Base-by-base conservation (phyloP, 2,329 filamentous ascomycete genomes). In the Pseudogymnoascus sp. region DNA sequence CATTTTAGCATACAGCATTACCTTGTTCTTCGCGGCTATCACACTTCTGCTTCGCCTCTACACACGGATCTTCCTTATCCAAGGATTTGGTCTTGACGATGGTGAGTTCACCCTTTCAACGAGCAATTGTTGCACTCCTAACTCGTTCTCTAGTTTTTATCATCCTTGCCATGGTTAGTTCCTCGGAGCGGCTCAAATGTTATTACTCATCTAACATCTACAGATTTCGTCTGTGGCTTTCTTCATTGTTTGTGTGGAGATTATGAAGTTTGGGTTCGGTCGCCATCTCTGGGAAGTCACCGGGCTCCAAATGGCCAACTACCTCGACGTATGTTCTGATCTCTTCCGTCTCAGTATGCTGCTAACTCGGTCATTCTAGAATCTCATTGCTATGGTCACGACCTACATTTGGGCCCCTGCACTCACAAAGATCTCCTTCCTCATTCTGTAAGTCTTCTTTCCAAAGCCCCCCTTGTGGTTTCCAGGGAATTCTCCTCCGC, bases 391-490 rank as follows among this genome's bases (percentile, higher is more conserved):
- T 34, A 56, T 56, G 49, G 49, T 56, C 49, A 56, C 49, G 34
- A 56, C 49, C 28, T 56, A 56, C 49, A 56, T 56, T 11, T 56
- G 49, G 49, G 49, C 14, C n/a, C 49, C 49, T 8, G 49, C 49
- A 56, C 49, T 56, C 49, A 56, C 49, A 56, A 56, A 56, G 25
- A 56, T 56, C 25, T 56, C 49, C n/a, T 56, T 56, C 49, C 49
- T 56, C 49, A 56, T 56, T 18, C 28, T 56, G 49, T 56, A 56
- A 34, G 49, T 28, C 8, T 11, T 56, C n/a, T 3, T 34, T 12
- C 43, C 23, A 18, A 5, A 31, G 7, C 16, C 43, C 12, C 14
- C 25, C 28, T 18, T 16, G 9, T 28, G 2, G 23, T 49, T 28
- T 49, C 14, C 14, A 14, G 11, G 12, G 21, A 5, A 28, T 3